Evolutionary conservation across 176 grass and related monocot genomes (phyloP).

Genomic region (Paspalum vaginatum): DNA sequence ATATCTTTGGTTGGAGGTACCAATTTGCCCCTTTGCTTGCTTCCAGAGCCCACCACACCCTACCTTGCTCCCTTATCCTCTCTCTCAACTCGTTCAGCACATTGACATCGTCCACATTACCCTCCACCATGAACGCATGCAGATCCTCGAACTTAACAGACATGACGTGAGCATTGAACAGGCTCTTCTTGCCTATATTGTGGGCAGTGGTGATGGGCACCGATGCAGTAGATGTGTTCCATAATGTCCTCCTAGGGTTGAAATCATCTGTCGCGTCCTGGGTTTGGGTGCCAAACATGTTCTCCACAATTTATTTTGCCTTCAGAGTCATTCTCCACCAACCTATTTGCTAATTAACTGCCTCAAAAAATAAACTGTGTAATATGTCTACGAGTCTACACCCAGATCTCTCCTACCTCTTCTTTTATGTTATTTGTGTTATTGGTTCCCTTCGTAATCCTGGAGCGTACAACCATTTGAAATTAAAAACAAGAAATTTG

Average conservation of each 20-base stretch:
- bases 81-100: constrained; percentile 93
- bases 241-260: constrained; percentile 51
- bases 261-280: constrained; percentile 44
- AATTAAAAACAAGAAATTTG: neutral
- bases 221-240: constrained; percentile 38
- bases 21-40: constrained; percentile 88
- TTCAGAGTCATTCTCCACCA: neutral
- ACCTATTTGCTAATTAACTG: neutral
- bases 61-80: constrained; percentile 85
- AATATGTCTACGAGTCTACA: constrained; percentile 11
- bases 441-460: neutral
- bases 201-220: constrained; percentile 46
- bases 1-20: constrained; percentile 87
- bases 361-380: neutral
- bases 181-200: constrained; percentile 23
- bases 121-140: constrained; percentile 84
- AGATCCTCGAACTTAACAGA: constrained; percentile 88
- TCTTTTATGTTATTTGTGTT: neutral
- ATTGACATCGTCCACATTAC: constrained; percentile 93
- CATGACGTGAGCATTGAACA: constrained; percentile 49
- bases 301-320: neutral
- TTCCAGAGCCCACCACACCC: constrained; percentile 91
- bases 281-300: constrained; percentile 58
- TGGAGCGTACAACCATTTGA: constrained; percentile 26
- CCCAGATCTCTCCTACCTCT: constrained; percentile 20